Evolutionary conservation across 2,329 filamentous ascomycete species (phyloP), one percentile per base, ranked within the genome.

Genomic region (Fusarium sp.): DNA sequence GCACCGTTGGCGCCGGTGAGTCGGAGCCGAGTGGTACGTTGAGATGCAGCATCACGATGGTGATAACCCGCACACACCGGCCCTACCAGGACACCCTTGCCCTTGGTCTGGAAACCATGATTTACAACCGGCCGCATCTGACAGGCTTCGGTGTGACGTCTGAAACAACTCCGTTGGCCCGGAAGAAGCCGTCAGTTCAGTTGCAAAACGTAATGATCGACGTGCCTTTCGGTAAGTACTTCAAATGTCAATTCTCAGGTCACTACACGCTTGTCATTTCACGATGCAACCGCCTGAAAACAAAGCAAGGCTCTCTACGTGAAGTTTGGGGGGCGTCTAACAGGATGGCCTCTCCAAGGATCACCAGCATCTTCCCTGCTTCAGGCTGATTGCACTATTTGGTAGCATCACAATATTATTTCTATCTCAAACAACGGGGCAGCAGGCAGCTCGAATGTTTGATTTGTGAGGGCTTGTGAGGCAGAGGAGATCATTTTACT

Each of bases 401-500:
- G 11, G 33, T 39, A 39, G 10, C 19, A 50, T 55, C 21, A 15
- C 22, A 19, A 19, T 33, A 34, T 33, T 22, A 10, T 36, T 28
- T 10, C 9, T 36, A 15, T 26, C 17, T 22, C 28, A 21, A 31
- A 13, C 36, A 44, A 34, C 13, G 11, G 3, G 21, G 19, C 6
- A 7, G 17, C 21, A 13, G 21, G 34, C 11, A 13, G 21, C 17
- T 4, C 24, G 45, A 7, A 33, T 39, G 49, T 66, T 66, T 66
- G 63, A 66, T 61, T 66, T 66, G 63, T 47, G 39, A 38, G 45
- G 22, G 24, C 17, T 13, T 28, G 15, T 22, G 13, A 61, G 33
- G 14, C 21, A 3, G 34, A 13, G 44, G 10, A 19, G 21, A 26
- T 26, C 3, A 6, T 14, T 61, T 22, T 26, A 21, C 17, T 45